These are phyloP conservation scores for Flueggea neowawraea DNA, from an alignment of 441 rosid genomes.

Conservation along the genomic window DNA sequence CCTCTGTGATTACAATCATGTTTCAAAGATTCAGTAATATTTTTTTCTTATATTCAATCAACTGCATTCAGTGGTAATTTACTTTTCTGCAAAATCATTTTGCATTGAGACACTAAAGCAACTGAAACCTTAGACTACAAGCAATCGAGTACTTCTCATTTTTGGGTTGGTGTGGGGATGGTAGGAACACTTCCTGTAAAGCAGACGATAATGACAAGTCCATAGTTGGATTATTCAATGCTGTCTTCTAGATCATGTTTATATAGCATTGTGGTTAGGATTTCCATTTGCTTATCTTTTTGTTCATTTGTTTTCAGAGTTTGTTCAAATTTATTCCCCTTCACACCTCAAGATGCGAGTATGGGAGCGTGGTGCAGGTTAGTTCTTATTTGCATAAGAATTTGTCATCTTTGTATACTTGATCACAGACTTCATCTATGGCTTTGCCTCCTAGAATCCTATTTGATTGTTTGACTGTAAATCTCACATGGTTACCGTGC, in stretches of 20 bases:
- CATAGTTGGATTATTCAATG: background rate
- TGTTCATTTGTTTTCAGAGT: conserved; percentile 49
- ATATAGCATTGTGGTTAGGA: background rate
- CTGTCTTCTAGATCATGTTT: background rate
- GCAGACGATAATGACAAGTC: background rate
- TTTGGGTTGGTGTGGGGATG: background rate
- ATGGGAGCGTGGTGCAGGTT: conserved; percentile 99
- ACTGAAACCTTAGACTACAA: no score
- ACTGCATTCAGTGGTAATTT: no score
- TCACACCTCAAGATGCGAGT: conserved; percentile 94
- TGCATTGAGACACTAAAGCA: no score
- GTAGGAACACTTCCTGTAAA: background rate
- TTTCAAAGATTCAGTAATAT: no score
- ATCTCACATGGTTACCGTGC: conserved; percentile 1
- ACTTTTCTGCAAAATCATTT: no score
- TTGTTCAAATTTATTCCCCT: conserved; percentile 76
- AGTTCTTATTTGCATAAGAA: conserved; percentile 13
- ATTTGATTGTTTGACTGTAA: background rate
- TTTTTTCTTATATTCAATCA: no score
- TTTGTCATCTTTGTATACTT: background rate
- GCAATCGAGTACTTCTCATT: no score
- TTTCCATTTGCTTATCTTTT: background rate
- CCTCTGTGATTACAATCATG: no score
- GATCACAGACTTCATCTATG: no score
- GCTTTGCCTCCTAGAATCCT: no score